Evolutionary conservation across 2,329 filamentous ascomycete species (phyloP), one percentile per base, ranked within the genome.

Genomic region (Nigrograna mackinnonii): DNA sequence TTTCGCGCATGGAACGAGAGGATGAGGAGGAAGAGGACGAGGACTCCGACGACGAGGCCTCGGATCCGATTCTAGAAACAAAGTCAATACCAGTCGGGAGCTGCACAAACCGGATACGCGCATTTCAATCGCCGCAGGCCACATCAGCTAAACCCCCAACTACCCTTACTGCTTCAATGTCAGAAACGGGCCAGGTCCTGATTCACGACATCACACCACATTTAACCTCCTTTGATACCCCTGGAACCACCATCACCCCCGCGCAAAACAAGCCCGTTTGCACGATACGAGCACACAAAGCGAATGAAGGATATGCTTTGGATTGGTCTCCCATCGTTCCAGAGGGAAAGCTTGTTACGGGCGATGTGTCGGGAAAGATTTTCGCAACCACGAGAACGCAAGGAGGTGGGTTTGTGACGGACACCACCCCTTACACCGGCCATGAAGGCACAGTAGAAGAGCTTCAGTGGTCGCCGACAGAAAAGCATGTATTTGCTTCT

Each of bases 171-270:
- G 94, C 94, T 31, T 85, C 88, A 41, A 95, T 96, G 90, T 89
- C 90, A 38, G 94, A 99, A 75, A 90, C 89, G 33, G 80, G 86
- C 28, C 82, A 95, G 60, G 83, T 97, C 54, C 83, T 94, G 37
- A 95, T 99, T 63, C 91, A 97, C 79, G 90, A 99, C 70, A 84
- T 99, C 37, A 94, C 91, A 3, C 86, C 90, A 3, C 89, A 97
- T 68, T 83, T 97, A 43, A 79, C 84, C 43, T 88, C 90, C 38
- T 96, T 99, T 69, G 92, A 97, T 67, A 87, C 82, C 44, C 94
- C 94, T 1, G 92, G 94, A 46, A 87, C 85, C 31, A 77, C 84
- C 52, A 82, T 97, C 53, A 84, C 88, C 5, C 79, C 89, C 2
- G 84, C 88, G 60, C 89, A 95, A 65, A 92, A 91, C 68, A 95